These are phyloP conservation scores for Pseudognaphalium luteoalbum DNA, from an alignment of 129 eudicot species.

Conservation along the genomic window DNA sequence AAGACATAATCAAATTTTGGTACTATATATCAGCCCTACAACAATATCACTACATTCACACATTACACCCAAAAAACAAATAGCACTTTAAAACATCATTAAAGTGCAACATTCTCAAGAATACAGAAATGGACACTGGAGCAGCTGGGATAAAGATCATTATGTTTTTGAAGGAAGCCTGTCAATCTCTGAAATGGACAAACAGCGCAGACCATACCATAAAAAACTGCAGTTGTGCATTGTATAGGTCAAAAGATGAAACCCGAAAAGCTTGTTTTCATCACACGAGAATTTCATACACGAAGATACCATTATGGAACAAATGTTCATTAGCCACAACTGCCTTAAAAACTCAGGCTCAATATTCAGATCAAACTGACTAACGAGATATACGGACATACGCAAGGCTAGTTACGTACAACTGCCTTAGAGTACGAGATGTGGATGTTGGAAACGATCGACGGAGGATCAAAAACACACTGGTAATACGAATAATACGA, in stretches of 20 bases:
- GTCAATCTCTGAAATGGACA: conserved; percentile 3
- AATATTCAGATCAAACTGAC: neutral
- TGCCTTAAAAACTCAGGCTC: neutral
- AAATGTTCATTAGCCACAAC: conserved; percentile 16
- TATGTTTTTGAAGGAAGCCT: conserved; percentile 5
- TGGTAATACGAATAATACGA: too few relatives aligned
- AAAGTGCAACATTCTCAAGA: neutral
- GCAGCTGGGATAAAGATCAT: neutral
- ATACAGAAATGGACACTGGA: conserved; percentile 20
- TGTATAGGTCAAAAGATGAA: conserved; percentile 3
- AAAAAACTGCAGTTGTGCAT: conserved; percentile 9
- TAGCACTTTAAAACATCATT: neutral
- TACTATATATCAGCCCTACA: conserved; percentile 1
- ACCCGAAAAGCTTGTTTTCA: neutral
- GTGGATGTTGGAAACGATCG: too few relatives aligned
- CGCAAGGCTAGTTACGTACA: neutral
- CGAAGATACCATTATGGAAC: conserved; percentile 23
- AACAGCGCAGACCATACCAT: conserved; percentile 13
- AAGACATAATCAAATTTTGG: neutral
- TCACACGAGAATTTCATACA: conserved; percentile 32
- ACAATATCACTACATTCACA: neutral
- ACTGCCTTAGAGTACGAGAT: neutral
- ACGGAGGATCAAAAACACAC: too few relatives aligned
- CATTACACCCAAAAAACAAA: neutral
- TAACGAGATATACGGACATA: neutral